Conservation (phyloP, 306 rosid species). For the Pyrus pyrifolia region DNA sequence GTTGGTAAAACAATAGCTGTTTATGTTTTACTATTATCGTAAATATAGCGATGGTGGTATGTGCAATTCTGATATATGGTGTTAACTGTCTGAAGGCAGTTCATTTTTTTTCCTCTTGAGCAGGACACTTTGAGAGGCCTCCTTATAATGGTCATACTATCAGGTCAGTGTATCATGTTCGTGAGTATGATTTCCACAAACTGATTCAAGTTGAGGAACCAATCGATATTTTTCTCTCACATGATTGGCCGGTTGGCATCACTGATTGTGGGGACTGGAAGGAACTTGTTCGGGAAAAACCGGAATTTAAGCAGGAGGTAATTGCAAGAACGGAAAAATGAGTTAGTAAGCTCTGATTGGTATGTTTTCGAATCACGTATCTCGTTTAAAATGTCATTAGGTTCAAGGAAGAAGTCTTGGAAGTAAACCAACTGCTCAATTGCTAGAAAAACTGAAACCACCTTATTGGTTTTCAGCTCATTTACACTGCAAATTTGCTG, state of each 20-base stretch:
- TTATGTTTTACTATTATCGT: neutral
- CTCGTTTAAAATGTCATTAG: slow-evolving; percentile 29
- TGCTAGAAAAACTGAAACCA: slow-evolving; percentile 79
- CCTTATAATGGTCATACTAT: slow-evolving; percentile 63
- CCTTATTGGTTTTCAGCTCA: slow-evolving; percentile 94
- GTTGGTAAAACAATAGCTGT: neutral
- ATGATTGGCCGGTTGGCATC: slow-evolving; percentile 91
- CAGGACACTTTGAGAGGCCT: slow-evolving; percentile 94
- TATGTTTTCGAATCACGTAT: neutral
- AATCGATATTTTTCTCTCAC: slow-evolving; percentile 77
- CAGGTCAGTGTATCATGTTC: slow-evolving; percentile 85
- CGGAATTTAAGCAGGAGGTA: slow-evolving; percentile 65
- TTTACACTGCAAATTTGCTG: slow-evolving; percentile 90
- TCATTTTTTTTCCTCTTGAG: slow-evolving; percentile 12
- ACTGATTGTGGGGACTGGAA: slow-evolving; percentile 79
- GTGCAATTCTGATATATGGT: neutral
- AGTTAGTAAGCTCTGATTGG: neutral
- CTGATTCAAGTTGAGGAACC: slow-evolving; percentile 79
- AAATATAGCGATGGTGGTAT: neutral
- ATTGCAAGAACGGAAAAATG: neutral
- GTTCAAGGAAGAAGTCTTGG: slow-evolving; percentile 75
- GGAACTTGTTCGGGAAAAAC: slow-evolving; percentile 55
- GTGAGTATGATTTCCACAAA: slow-evolving; percentile 78
- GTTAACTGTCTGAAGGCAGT: neutral
- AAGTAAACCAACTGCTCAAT: slow-evolving; percentile 73